A percentile compares a stretch with the other conserved stretches of the same genome.
phyloP scores from a whole-genome alignment of 116 monocot species.

The Dioscorea cayenensis region DNA sequence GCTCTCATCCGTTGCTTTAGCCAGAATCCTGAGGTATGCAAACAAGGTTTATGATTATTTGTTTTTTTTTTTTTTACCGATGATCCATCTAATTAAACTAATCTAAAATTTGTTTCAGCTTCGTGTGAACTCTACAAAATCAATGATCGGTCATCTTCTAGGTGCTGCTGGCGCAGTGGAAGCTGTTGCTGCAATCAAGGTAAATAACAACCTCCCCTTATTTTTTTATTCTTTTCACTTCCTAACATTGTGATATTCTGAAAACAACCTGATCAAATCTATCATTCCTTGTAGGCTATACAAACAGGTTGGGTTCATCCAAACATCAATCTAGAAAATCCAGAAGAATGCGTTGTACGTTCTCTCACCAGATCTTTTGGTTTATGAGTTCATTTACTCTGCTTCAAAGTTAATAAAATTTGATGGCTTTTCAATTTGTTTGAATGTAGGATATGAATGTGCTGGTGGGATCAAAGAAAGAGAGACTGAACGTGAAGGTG shows the following conservation, averaged over 20 bases:
- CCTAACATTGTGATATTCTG: no score
- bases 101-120: constrained; percentile 37
- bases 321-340: constrained; percentile 91
- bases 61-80: background rate
- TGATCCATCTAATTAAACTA: background rate
- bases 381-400: background rate
- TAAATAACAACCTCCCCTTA: background rate
- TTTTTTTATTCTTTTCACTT: no score
- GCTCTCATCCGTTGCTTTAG: constrained; percentile 82
- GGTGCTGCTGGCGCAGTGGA: constrained; percentile 91
- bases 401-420: background rate
- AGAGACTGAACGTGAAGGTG: constrained; percentile 80
- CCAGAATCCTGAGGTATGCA: constrained; percentile 61
- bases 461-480: constrained; percentile 79
- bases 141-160: constrained; percentile 89
- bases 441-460: constrained; percentile 47
- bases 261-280: no score
- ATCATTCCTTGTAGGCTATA: constrained; percentile 57
- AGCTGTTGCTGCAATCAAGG: constrained; percentile 81
- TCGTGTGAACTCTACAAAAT: constrained; percentile 90
- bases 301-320: constrained; percentile 94
- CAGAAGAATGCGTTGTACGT: constrained; percentile 79
- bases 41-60: background rate
- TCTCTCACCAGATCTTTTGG: background rate
- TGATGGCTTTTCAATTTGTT: background rate